A percentile compares a stretch with the other conserved stretches of the same genome.
phyloP scores from a whole-genome alignment of 2,329 filamentous ascomycete genomes.

The Claviceps sorghi region DNA sequence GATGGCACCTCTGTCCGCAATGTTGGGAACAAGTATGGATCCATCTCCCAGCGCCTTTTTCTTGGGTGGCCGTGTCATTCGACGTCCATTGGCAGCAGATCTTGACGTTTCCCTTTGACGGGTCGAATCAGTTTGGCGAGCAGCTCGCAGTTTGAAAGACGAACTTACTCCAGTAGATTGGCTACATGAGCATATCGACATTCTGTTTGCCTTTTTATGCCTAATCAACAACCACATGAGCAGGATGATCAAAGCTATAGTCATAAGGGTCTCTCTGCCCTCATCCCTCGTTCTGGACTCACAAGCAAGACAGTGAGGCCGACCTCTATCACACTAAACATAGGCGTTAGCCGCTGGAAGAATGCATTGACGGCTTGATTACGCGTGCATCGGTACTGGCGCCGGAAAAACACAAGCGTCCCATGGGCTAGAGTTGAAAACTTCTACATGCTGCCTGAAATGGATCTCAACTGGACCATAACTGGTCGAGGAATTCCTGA shows the following conservation, averaged over 20 bases:
- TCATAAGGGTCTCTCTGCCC: background rate
- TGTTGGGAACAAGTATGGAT: constrained; percentile 34
- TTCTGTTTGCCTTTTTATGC: constrained; percentile 61
- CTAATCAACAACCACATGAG: constrained; percentile 27
- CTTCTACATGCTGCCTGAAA: background rate
- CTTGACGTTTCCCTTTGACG: constrained; percentile 39
- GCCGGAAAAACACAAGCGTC: background rate
- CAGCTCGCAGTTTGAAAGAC: background rate
- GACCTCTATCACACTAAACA: constrained; percentile 54
- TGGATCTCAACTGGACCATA: background rate
- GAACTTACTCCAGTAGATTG: constrained; percentile 58
- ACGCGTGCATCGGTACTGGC: background rate
- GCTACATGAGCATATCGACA: constrained; percentile 66
- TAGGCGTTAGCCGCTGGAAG: background rate
- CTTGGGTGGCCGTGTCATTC: constrained; percentile 43
- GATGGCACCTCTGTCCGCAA: constrained; percentile 38
- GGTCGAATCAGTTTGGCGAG: constrained; percentile 5
- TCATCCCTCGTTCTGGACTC: constrained; percentile 18
- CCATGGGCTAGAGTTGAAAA: background rate
- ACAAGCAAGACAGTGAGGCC: constrained; percentile 55
- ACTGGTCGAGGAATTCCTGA: background rate
- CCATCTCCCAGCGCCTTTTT: constrained; percentile 30
- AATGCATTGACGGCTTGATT: background rate
- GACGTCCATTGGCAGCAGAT: constrained; percentile 35
- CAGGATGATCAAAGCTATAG: background rate